Conservation (phyloP, 176 grass and related monocot species). For the Miscanthus lutarioriparius region DNA sequence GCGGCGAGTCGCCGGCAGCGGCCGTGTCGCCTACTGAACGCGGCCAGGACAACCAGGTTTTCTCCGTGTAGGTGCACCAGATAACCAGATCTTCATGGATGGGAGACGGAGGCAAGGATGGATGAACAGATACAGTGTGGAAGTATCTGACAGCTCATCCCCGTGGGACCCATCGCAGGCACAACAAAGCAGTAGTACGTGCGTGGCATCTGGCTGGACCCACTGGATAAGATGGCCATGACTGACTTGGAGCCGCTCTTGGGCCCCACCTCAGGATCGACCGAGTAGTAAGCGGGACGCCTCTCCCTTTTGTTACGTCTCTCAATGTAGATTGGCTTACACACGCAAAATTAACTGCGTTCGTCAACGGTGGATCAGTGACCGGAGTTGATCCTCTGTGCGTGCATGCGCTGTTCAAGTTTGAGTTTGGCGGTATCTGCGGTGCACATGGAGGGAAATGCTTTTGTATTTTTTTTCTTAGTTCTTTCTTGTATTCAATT, state of each 20-base stretch:
- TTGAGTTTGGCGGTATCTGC: background rate
- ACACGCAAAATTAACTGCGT: background rate
- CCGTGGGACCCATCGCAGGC: slow-evolving; percentile 1
- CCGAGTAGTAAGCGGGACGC: background rate
- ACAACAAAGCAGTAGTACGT: background rate
- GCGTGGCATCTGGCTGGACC: slow-evolving; percentile 32
- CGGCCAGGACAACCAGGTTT: background rate
- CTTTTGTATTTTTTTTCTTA: background rate
- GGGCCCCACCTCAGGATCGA: background rate
- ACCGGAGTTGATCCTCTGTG: background rate
- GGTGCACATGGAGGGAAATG: background rate
- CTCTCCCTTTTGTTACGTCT: background rate
- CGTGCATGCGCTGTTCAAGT: background rate
- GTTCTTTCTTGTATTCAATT: background rate
- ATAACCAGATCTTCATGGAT: background rate
- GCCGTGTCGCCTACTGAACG: slow-evolving; percentile 29
- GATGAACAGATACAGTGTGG: too few relatives aligned
- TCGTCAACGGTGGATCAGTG: background rate
- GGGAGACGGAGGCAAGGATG: too few relatives aligned
- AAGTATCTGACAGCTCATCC: slow-evolving; percentile 17
- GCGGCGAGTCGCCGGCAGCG: background rate
- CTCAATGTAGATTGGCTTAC: background rate
- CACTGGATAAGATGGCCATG: slow-evolving; percentile 40
- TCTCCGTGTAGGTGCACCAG: too few relatives aligned
- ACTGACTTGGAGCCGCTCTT: background rate